Base-by-base conservation (phyloP, 768 basidiomycete genomes). In the Phylloporus rhodoxanthus region DNA sequence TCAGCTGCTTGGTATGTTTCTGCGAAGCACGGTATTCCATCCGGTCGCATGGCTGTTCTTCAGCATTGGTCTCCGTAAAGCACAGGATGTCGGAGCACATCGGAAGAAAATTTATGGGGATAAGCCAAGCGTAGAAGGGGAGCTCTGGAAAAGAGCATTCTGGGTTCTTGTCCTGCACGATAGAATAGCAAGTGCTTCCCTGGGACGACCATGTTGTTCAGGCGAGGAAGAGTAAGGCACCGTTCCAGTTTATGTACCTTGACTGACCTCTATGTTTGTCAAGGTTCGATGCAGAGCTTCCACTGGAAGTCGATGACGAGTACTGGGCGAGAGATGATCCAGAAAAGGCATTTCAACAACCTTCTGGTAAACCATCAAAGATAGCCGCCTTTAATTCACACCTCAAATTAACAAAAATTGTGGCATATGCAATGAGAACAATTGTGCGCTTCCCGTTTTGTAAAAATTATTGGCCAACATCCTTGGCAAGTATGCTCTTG, bases 221-320 rank as follows among this genome's bases (percentile, higher is more conserved):
- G 75, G 75, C 23, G 81, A 85, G 60, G 85, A 85, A 70, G 85
- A 87, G 84, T 87, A 52, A 68, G 78, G 25, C 4, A 25, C n/a
- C 20, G 14, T 8, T 34, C 13, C 10, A 19, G n/a, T 30, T 45
- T 29, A 23, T 29, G 28, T 32, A 1, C 29, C 46, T 32, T 47
- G 20, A 44, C 43, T 58, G 17, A 61, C 45, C 19, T 19, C 9
- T 47, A 36, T n/a, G 21, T 25, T 63, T 54, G 45, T 53, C n/a
- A 55, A 92, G 90, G 63, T 90, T 89, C 61, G 91, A 94, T 62
- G 70, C 85, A 23, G 90, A 90, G 40, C 69, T 87, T 29, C 88
- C 88, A 34, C 74, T 87, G 11, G 88, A 91, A 64, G 84, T 91
- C 13, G 88, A 94, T 55, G 84, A 86, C 57, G 80, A 84, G 53